Conservation (phyloP, 192 early-diverging fungal species). For the Coemansia sp. region DNA sequence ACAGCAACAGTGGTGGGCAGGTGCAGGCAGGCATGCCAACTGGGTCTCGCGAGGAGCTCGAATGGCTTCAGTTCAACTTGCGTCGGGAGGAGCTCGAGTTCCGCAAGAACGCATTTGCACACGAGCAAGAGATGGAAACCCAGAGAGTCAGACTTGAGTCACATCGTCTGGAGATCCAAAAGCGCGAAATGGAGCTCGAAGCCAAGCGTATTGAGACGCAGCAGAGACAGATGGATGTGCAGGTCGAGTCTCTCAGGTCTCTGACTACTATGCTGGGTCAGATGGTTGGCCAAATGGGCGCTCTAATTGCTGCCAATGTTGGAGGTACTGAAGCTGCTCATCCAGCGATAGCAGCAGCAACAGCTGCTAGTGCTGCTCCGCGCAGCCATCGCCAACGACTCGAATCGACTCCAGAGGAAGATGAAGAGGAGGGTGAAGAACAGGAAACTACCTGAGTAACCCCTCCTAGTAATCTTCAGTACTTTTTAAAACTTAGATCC, state of each 20-base stretch:
- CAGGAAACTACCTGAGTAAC: too few relatives aligned
- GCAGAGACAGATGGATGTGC: slow-evolving; percentile 30
- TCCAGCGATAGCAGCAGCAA: neutral
- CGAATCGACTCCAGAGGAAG: neutral
- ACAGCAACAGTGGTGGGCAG: neutral
- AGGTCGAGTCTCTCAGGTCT: slow-evolving; percentile 29
- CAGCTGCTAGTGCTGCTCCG: neutral
- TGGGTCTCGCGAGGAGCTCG: slow-evolving; percentile 44
- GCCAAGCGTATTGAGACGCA: slow-evolving; percentile 25
- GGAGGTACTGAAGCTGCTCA: neutral
- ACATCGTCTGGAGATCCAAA: slow-evolving; percentile 32
- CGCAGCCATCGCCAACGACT: neutral
- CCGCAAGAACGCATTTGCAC: slow-evolving; percentile 36
- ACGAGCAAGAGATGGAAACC: slow-evolving; percentile 40
- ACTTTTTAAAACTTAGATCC: too few relatives aligned
- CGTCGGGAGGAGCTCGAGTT: slow-evolving; percentile 52
- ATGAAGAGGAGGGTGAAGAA: neutral
- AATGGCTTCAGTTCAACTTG: slow-evolving; percentile 50
- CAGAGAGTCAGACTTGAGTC: slow-evolving; percentile 37
- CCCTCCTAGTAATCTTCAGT: too few relatives aligned
- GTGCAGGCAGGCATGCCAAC: neutral
- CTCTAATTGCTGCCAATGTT: slow-evolving; percentile 1
- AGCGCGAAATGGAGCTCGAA: slow-evolving; percentile 38
- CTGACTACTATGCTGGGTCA: slow-evolving; percentile 28
- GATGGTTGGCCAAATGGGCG: slow-evolving; percentile 22